Evolutionary conservation across 2,329 filamentous ascomycete genomes (phyloP).

Genomic region (Lachnum nothofagi): DNA sequence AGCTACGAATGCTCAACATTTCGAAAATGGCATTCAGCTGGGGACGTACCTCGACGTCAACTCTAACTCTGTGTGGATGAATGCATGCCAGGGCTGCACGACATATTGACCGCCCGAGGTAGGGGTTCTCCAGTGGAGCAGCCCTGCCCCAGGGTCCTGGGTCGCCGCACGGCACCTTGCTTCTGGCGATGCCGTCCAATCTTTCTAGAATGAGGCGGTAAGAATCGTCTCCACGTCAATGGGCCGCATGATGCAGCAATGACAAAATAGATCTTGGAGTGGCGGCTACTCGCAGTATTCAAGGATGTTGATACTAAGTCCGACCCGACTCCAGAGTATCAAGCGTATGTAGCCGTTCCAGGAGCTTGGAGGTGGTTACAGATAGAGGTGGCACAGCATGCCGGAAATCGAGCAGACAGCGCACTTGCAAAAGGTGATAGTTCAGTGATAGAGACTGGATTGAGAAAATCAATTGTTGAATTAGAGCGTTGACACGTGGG

Average conservation of each 20-base stretch:
- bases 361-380: background rate
- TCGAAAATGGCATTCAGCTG: background rate
- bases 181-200: background rate
- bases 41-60: background rate
- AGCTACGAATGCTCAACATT: background rate
- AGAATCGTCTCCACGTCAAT: background rate
- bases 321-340: background rate
- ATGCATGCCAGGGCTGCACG: background rate
- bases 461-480: background rate
- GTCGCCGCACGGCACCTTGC: background rate
- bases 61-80: background rate
- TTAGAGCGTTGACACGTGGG: background rate
- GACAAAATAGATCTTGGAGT: background rate
- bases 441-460: background rate
- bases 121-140: background rate
- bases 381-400: background rate
- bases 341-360: background rate
- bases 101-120: background rate
- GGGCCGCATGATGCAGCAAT: background rate
- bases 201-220: background rate
- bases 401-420: background rate
- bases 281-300: background rate
- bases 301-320: background rate
- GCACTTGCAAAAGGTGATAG: background rate
- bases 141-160: background rate